Base-by-base conservation (phyloP, 2,329 filamentous ascomycete species). In the Gremmenia infestans region DNA sequence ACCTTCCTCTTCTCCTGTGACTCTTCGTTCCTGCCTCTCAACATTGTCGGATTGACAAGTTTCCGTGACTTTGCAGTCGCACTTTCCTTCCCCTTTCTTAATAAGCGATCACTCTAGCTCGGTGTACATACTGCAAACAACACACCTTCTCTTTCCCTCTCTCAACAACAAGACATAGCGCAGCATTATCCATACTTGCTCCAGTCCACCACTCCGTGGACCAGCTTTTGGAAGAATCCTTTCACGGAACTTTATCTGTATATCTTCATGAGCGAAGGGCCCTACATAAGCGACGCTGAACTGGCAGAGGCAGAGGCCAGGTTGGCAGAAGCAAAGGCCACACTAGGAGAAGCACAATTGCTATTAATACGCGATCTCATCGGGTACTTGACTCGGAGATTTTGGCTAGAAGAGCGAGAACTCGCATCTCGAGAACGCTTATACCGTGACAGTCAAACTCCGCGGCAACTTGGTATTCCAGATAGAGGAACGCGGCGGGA, bases 121-220 rank as follows among this genome's bases (percentile, higher is more conserved):
- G 17, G 2, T n/a, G 37, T 40, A 40, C 6, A 15, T 17, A 32
- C 17, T 17, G 42, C 42, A 22, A 45, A 8, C n/a, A 22, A 19
- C 22, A 22, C 36, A 17, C 50, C 28, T 49, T 56, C 35, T n/a
- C 40, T 35, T 39, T 19, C 40, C 42, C 46, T 49, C 42, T 50
- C 22, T 7, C 49, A 57, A 43, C 52, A 48, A 14, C 12, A 55
- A 42, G 32, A 25, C 22, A 55, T 32, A 48, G 45, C 45, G n/a
- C 45, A 48, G 23, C 52, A 57, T 42, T 57, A 57, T 60, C 53
- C 42, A 49, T 56, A 56, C 52, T 54, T 59, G 56, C 51, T 43
- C 23, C 36, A 3, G 19, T 45, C 42, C 42, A 25, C 17, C 15
- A 23, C 23, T 35, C n/a, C 23, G 17, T 32, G 45, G n/a, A 25